Percentiles rank a stretch among this genome's conserved stretches.
phyloP scores from a whole-genome alignment of 371 early-diverging fungal genomes.

The Batkoa obscura region DNA sequence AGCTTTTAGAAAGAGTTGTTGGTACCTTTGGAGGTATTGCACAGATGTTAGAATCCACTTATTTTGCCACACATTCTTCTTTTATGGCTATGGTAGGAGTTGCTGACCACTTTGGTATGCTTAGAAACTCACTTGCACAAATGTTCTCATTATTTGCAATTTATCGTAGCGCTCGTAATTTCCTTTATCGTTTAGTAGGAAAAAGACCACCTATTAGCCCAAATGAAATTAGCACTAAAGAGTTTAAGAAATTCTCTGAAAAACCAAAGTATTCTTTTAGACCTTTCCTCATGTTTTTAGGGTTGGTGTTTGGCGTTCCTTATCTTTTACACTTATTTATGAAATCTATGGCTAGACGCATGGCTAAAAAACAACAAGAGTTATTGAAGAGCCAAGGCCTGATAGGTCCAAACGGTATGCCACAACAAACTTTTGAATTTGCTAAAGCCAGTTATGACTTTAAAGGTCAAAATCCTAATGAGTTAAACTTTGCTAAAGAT shows the following conservation, averaged over 20 bases:
- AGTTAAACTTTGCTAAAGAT: constrained; percentile 62
- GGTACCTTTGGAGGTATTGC: constrained; percentile 91
- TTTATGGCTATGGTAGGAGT: constrained; percentile 96
- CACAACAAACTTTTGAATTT: constrained; percentile 46
- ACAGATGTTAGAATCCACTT: constrained; percentile 91
- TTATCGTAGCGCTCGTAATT: constrained; percentile 33
- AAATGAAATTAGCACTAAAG: constrained; percentile 36
- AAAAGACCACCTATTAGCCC: constrained; percentile 39
- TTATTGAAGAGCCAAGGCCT: constrained; percentile 11
- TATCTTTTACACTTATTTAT: constrained; percentile 72
- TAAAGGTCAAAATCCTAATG: constrained; percentile 45
- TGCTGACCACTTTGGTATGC: constrained; percentile 80
- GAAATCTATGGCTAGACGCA: constrained; percentile 29
- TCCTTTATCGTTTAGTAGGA: constrained; percentile 40
- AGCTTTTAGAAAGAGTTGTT: constrained; percentile 72
- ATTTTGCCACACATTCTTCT: constrained; percentile 86
- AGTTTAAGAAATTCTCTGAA: constrained; percentile 46
- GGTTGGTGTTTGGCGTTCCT: constrained; percentile 71
- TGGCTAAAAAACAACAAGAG: constrained; percentile 12
- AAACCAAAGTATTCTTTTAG: constrained; percentile 30
- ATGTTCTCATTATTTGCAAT: constrained; percentile 54
- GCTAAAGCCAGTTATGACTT: constrained; percentile 79
- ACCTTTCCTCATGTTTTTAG: constrained; percentile 57
- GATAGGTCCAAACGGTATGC: constrained; percentile 11
- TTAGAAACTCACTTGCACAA: constrained; percentile 64